These are phyloP conservation scores for Striga hermonthica DNA, from an alignment of 305 asterid genomes.

Conservation along the genomic window DNA sequence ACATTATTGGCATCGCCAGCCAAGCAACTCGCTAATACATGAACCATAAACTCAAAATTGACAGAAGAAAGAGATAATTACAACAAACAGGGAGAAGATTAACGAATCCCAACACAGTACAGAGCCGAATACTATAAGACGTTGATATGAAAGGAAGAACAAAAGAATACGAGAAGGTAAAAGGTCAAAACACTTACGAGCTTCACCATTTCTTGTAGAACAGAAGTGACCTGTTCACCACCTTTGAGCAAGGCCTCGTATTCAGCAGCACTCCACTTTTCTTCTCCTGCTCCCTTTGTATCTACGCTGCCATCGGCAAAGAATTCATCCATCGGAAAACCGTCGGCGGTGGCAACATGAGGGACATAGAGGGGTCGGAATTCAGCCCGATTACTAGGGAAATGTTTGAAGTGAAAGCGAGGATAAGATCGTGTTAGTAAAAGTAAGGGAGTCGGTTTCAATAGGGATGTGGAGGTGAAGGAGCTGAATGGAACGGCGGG, in stretches of 20 bases:
- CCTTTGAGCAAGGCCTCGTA: constrained; percentile 68
- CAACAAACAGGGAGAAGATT: too few species aligned
- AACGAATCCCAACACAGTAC: neutral
- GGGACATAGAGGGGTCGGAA: constrained; percentile 32
- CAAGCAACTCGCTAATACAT: too few species aligned
- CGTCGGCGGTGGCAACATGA: constrained; percentile 42
- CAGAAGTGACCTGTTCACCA: constrained; percentile 90
- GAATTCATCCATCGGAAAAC: constrained; percentile 38
- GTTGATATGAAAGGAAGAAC: neutral
- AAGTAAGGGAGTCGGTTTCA: constrained; percentile 25
- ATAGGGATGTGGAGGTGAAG: constrained; percentile 29
- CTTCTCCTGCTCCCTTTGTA: constrained; percentile 26
- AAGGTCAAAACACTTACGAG: constrained; percentile 53
- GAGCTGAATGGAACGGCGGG: constrained; percentile 33
- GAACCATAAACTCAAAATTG: too few species aligned
- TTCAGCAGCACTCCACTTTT: constrained; percentile 50
- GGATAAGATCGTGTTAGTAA: neutral
- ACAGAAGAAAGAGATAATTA: too few species aligned
- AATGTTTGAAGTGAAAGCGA: constrained; percentile 29
- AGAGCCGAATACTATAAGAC: neutral
- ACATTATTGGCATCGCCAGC: too few species aligned
- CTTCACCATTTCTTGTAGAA: constrained; percentile 84
- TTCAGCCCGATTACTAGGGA: constrained; percentile 11
- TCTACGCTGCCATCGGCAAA: constrained; percentile 31
- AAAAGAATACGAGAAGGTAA: neutral